phyloP scores from a whole-genome alignment of 768 basidiomycete genomes.

The Boletus tomentosulus region DNA sequence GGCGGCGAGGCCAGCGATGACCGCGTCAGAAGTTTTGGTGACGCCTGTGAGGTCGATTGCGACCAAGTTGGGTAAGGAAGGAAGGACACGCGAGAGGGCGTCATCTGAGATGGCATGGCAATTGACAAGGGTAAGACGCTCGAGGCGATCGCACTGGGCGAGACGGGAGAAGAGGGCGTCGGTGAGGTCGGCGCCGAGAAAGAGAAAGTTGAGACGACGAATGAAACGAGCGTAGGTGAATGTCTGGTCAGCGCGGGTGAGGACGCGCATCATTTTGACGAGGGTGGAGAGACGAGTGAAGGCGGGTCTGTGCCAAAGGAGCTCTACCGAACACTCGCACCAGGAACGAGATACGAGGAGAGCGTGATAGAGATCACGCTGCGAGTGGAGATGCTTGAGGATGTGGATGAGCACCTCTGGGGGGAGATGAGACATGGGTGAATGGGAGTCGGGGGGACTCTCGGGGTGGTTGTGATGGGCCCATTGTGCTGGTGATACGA shows the following conservation, averaged over 20 bases:
- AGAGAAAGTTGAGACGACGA: constrained; percentile 85
- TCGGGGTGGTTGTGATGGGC: constrained; percentile 33
- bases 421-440: constrained; percentile 68
- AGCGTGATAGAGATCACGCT: constrained; percentile 68
- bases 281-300: constrained; percentile 69
- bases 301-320: constrained; percentile 89
- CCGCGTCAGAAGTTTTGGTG: constrained; percentile 59
- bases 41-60: constrained; percentile 84
- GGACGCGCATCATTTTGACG: constrained; percentile 70
- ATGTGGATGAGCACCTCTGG: constrained; percentile 93
- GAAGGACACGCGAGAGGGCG: constrained; percentile 60
- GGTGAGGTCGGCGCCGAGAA: constrained; percentile 61
- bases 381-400: constrained; percentile 73
- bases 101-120: constrained; percentile 65
- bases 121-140: constrained; percentile 84
- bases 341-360: constrained; percentile 85
- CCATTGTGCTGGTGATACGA: constrained; percentile 69
- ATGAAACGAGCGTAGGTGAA: constrained; percentile 89
- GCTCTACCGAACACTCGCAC: constrained; percentile 94
- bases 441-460: constrained; percentile 33
- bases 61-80: constrained; percentile 69
- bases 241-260: constrained; percentile 60
- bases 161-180: constrained; percentile 74
- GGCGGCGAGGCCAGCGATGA: constrained; percentile 66
- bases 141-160: constrained; percentile 71